Evolutionary conservation across 2,329 filamentous ascomycete genomes (phyloP).

Genomic region (Monilinia laxa): DNA sequence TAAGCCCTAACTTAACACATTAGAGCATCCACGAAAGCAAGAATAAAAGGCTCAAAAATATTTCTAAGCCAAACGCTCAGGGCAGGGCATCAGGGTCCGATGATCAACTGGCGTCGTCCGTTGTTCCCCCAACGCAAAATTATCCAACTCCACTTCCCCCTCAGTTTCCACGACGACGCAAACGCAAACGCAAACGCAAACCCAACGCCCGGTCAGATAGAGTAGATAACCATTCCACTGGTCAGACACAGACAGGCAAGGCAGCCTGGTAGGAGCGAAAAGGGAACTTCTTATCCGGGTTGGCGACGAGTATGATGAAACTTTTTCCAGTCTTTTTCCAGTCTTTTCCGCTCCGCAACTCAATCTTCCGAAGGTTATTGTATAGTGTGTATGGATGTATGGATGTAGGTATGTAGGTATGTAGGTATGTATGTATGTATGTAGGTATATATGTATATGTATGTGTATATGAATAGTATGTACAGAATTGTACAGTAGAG

Average conservation of each 20-base stretch:
- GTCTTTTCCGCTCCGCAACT: neutral
- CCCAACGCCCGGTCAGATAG: conserved; percentile 3
- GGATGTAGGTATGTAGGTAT: too few relatives aligned
- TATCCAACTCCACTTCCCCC: neutral
- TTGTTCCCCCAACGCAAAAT: conserved; percentile 19
- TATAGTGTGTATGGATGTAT: too few relatives aligned
- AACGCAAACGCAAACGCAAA: too few relatives aligned
- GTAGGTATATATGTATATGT: too few relatives aligned
- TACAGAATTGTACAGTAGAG: too few relatives aligned
- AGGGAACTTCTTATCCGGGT: neutral
- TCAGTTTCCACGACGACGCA: conserved; percentile 15
- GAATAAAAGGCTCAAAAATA: neutral
- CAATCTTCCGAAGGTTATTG: neutral
- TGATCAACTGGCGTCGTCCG: neutral
- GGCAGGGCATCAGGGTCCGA: neutral
- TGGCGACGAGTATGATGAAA: neutral
- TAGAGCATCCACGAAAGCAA: too few relatives aligned
- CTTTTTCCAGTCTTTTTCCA: neutral
- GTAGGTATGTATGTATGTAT: too few relatives aligned
- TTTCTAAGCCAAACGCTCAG: neutral
- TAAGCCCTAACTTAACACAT: too few relatives aligned
- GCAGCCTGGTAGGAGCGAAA: too few relatives aligned
- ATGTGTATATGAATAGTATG: too few relatives aligned
- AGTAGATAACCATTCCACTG: neutral
- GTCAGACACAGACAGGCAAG: neutral